Evolutionary conservation across 331 rosid species (phyloP).

Genomic region (Ulmus americana): DNA sequence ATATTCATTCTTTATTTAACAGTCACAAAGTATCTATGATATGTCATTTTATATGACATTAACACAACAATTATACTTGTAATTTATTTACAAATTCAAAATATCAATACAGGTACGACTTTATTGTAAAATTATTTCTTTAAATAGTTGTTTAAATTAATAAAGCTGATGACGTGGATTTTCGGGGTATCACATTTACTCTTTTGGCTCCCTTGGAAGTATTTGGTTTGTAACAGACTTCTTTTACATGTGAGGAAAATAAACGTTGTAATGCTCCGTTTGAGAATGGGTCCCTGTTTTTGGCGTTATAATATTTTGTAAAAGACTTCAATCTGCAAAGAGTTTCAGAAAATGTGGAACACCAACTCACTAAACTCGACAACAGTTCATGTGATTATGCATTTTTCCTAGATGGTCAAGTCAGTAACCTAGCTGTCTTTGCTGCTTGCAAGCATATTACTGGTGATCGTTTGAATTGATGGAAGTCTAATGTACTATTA

Average conservation of each 20-base stretch:
- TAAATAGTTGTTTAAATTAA: too few species aligned
- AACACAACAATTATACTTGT: too few species aligned
- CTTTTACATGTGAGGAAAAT: neutral
- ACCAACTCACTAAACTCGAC: neutral
- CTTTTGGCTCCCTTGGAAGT: too few species aligned
- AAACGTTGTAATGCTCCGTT: neutral
- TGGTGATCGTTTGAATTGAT: neutral
- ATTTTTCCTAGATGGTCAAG: conserved; percentile 1
- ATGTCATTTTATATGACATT: conserved; percentile 15
- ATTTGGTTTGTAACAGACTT: too few species aligned
- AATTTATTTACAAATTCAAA: too few species aligned
- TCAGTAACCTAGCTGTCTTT: neutral
- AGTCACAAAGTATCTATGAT: too few species aligned
- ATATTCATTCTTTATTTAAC: too few species aligned
- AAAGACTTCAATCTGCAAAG: neutral
- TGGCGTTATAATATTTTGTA: neutral
- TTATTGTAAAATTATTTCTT: too few species aligned
- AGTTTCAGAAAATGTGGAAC: neutral
- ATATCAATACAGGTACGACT: too few species aligned
- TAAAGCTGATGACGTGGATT: too few species aligned
- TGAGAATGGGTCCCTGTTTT: neutral
- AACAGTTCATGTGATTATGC: neutral
- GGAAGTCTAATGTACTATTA: neutral
- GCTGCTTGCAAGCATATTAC: neutral
- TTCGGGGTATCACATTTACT: too few species aligned